Evolutionary conservation across 345 rosid species (phyloP), one percentile per base, ranked within the genome.

Genomic region (Lumnitzera littorea): DNA sequence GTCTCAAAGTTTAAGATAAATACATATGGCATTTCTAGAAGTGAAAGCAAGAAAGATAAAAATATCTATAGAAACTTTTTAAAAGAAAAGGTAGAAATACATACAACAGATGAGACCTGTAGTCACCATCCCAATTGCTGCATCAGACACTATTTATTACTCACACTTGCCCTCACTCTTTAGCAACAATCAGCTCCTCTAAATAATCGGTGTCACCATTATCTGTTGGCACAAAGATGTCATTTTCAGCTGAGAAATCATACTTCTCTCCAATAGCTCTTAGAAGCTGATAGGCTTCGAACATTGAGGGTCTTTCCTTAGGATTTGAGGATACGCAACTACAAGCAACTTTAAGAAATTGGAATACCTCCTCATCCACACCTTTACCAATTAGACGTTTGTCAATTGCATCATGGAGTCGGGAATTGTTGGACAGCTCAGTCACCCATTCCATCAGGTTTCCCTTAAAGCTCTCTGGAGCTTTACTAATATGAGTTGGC

Each of bases 281-380:
- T 9, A 94, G 74, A 59, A 88, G 66, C 82, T 94, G 96, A 72
- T 85, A 84, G 47, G 86, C 77, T 73, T 94, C 99, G 67, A 83
- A 88, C 97, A 87, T 88, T 41, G 91, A 74, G 15, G 97, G 96
- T 74, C 97, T 86, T 73, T 84, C 91, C 77, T 94, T 90, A 15
- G 87, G 64, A 23, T 13, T 13, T 52, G 66, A 53, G 75, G 75
- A 50, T 17, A 86, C 91, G 51, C 99, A 94, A 60, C 61, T 86
- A 61, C 91, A 82, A 2, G 91, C 99, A 55, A 94, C 83, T 79
- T 88, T 94, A 43, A 94, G 86, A 56, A 84, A 79, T 64, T 88
- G 89, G 68, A 86, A 80, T 51, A 84, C 74, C 67, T 94, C 99
- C 52, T 70, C 72, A 56, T 94, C 91, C n/a, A 68, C 80, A 43